Evolutionary conservation across 1,139 yeast genomes (phyloP).

Genomic region (Diutina catenulata): DNA sequence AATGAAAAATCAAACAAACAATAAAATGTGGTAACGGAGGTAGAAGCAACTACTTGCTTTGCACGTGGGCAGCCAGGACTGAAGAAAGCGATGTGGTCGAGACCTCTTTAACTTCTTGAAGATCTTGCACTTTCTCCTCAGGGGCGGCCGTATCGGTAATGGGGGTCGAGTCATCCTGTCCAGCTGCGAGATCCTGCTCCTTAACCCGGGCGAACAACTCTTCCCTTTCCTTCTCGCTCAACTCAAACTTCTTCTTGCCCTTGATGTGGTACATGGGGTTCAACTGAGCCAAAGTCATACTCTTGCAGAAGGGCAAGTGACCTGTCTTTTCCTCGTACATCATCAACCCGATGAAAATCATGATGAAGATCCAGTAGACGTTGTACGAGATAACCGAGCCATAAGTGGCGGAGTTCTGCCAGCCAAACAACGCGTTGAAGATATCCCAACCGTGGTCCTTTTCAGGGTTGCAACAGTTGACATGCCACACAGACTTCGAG

Average conservation of each 20-base stretch:
- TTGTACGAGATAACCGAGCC: conserved; percentile 81
- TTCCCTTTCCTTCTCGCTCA: conserved; percentile 40
- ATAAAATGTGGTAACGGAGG: too few species aligned
- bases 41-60: too few species aligned
- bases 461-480: conserved; percentile 88
- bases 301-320: conserved; percentile 48
- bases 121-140: too few species aligned
- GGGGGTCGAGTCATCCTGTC: too few species aligned
- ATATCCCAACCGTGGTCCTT: conserved; percentile 88
- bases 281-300: conserved; percentile 39
- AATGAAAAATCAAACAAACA: too few species aligned
- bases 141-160: too few species aligned
- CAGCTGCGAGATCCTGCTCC: too few species aligned
- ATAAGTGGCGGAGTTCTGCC: conserved; percentile 88
- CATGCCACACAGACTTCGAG: conserved; percentile 73
- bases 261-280: conserved; percentile 67
- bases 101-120: too few species aligned
- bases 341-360: conserved; percentile 45
- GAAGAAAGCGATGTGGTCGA: too few species aligned
- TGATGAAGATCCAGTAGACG: conserved; percentile 65
- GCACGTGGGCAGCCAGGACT: too few species aligned
- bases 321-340: conserved; percentile 59
- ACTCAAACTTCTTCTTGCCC: conserved; percentile 51
- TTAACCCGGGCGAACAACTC: conserved; percentile 37
- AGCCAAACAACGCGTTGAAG: conserved; percentile 75